Conservation (phyloP, 768 basidiomycete genomes). For the Termitomyces sp. region DNA sequence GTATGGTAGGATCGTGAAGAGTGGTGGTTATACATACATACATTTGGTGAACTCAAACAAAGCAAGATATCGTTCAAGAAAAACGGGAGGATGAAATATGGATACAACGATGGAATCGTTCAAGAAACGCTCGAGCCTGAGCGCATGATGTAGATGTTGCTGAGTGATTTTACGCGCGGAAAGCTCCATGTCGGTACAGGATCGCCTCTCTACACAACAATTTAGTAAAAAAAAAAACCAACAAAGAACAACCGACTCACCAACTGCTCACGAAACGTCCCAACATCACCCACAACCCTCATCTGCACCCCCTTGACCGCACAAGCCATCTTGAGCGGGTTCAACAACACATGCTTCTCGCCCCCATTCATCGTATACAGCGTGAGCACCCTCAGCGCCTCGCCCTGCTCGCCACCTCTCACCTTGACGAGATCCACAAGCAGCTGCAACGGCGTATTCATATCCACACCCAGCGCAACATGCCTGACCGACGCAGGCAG, state of each 20-base stretch:
- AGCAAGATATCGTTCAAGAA: background rate
- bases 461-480: conserved; percentile 59
- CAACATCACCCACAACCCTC: conserved; percentile 46
- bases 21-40: background rate
- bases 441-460: conserved; percentile 50
- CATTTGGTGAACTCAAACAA: background rate
- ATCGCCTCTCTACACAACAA: conserved; percentile 20
- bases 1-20: no score
- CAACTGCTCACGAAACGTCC: conserved; percentile 46
- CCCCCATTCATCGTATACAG: conserved; percentile 55
- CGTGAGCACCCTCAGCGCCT: conserved; percentile 42
- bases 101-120: background rate
- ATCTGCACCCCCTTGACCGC: conserved; percentile 59
- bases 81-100: background rate
- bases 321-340: conserved; percentile 61
- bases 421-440: conserved; percentile 53
- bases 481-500: conserved; percentile 50
- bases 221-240: no score
- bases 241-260: conserved; percentile 32
- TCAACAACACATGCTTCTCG: conserved; percentile 44
- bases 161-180: conserved; percentile 19
- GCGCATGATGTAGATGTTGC: conserved; percentile 18
- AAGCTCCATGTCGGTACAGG: conserved; percentile 14
- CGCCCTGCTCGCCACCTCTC: conserved; percentile 12
- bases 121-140: conserved; percentile 1